Percentiles rank a stretch among this genome's conserved stretches.
Evolutionary conservation across 805 yeast species (phyloP).

Genomic region (Saccharomycopsis sp.): DNA sequence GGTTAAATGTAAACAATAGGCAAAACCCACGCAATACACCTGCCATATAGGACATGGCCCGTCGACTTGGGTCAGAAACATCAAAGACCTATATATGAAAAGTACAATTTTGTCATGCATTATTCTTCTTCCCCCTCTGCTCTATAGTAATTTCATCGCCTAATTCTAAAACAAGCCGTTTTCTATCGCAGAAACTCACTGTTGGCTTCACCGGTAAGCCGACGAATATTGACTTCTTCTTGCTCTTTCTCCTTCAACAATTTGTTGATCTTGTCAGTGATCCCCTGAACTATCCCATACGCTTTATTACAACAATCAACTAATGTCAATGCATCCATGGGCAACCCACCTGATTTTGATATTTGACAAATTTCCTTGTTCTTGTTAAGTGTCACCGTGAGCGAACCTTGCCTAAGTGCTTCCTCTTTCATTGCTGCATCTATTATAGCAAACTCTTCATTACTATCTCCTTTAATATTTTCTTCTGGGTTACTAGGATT

Average conservation of each 20-base stretch:
- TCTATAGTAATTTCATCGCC: no score
- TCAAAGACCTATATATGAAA: no score
- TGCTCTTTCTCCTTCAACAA: constrained; percentile 48
- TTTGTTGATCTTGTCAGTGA: constrained; percentile 59
- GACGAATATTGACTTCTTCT: no score
- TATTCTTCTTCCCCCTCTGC: no score
- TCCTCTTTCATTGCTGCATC: constrained; percentile 82
- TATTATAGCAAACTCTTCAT: constrained; percentile 51
- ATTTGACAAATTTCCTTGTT: constrained; percentile 89
- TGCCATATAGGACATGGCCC: no score
- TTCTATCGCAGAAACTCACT: no score
- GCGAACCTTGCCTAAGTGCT: constrained; percentile 61
- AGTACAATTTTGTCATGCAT: no score
- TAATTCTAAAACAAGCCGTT: no score
- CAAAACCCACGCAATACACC: no score
- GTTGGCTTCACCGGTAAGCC: no score
- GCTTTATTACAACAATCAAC: constrained; percentile 67
- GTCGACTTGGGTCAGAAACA: no score
- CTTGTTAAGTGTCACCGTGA: constrained; percentile 82
- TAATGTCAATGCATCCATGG: constrained; percentile 64
- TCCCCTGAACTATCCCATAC: constrained; percentile 47
- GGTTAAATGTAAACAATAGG: no score
- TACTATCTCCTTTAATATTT: constrained; percentile 60
- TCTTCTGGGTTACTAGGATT: constrained; percentile 59
- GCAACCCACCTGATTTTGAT: constrained; percentile 83